These are phyloP conservation scores for Acacia crassicarpa DNA, from an alignment of 306 rosid species.

Conservation along the genomic window DNA sequence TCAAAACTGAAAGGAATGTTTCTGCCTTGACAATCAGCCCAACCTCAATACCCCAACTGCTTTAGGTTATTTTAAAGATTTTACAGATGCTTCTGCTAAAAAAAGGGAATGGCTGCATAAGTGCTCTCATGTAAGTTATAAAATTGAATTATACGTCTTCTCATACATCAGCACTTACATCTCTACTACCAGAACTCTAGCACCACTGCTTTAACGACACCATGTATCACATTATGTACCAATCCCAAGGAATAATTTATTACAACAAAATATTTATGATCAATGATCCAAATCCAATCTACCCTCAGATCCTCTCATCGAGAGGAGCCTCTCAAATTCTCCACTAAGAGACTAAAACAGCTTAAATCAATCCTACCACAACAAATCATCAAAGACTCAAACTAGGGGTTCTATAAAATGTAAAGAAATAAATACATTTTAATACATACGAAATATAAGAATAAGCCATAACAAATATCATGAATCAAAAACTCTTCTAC, in stretches of 20 bases:
- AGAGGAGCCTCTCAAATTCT: background rate
- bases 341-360: background rate
- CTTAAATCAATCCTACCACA: background rate
- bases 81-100: background rate
- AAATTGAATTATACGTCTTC: too few species aligned
- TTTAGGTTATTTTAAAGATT: background rate
- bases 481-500: background rate
- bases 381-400: background rate
- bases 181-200: too few species aligned
- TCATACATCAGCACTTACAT: background rate
- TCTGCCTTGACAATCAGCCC: background rate
- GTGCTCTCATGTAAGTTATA: background rate
- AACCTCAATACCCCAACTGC: background rate
- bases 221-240: background rate
- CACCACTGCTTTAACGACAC: too few species aligned
- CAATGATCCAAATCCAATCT: background rate
- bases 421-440: background rate
- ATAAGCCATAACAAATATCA: background rate
- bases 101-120: background rate
- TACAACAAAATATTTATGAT: background rate
- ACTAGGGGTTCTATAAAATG: background rate
- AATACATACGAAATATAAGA: background rate
- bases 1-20: background rate
- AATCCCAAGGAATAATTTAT: background rate
- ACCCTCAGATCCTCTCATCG: background rate